phyloP scores from a whole-genome alignment of 306 rosid genomes.

The Potentilla sterilis region DNA sequence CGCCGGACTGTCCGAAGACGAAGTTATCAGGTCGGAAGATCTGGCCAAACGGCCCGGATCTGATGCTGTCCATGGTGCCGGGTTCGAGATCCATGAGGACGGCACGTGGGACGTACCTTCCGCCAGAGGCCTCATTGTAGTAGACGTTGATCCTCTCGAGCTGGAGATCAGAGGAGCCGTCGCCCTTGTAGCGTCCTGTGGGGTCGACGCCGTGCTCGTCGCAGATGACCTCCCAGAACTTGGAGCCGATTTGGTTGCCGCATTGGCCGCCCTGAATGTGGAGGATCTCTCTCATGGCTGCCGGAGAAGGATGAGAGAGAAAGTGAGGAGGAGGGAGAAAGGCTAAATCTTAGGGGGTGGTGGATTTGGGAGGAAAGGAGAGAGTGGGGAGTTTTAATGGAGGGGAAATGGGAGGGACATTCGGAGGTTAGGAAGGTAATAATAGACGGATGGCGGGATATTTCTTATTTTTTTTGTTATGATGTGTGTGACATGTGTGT shows the following conservation, averaged over 20 bases:
- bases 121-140: conserved; percentile 91
- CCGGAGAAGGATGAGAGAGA: background rate
- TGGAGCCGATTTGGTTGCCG: conserved; percentile 95
- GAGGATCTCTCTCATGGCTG: conserved; percentile 78
- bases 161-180: conserved; percentile 54
- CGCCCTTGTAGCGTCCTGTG: conserved; percentile 60
- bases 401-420: conserved; percentile 2
- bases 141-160: conserved; percentile 85
- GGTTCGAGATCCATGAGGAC: conserved; percentile 97
- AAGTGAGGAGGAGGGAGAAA: background rate
- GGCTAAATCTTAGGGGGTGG: background rate
- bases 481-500: conserved; percentile 10
- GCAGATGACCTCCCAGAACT: conserved; percentile 93
- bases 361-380: conserved; percentile 15
- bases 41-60: conserved; percentile 91
- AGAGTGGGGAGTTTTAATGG: background rate
- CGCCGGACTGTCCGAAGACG: conserved; percentile 91
- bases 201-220: conserved; percentile 90
- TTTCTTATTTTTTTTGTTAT: conserved; percentile 11
- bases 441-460: conserved; percentile 50
- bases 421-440: conserved; percentile 61
- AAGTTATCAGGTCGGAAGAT: conserved; percentile 90
- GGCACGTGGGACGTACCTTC: conserved; percentile 86
- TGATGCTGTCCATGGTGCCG: conserved; percentile 93
- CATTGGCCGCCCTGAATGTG: conserved; percentile 94